phyloP scores from a whole-genome alignment of 768 basidiomycete species.

The Gymnopilus junonius region DNA sequence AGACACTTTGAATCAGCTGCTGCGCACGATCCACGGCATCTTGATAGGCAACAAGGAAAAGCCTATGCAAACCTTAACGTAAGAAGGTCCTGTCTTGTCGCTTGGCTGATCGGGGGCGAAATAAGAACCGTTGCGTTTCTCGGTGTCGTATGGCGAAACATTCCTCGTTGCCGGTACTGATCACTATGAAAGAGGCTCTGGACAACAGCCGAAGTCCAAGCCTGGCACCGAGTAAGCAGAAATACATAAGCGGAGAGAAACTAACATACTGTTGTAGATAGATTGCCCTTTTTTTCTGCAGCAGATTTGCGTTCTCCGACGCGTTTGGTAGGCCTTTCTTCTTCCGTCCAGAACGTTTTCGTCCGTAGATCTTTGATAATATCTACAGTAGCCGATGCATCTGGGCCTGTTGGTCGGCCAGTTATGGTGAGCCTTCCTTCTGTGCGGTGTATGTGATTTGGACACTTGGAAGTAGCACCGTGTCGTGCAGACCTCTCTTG shows the following conservation, averaged over 20 bases:
- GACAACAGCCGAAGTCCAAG: conserved; percentile 8
- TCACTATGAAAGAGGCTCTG: conserved; percentile 7
- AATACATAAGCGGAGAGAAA: background rate
- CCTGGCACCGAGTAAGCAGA: background rate
- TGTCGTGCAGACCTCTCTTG: background rate
- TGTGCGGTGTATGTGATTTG: no score
- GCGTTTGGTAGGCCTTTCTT: background rate
- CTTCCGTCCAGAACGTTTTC: background rate
- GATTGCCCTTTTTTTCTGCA: background rate
- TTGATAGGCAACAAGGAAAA: background rate
- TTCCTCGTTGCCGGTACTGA: conserved; percentile 12
- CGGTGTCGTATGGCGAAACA: conserved; percentile 13
- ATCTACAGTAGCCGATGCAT: no score
- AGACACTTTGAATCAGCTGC: background rate
- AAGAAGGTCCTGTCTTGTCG: background rate
- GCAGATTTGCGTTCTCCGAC: background rate
- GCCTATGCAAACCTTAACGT: background rate
- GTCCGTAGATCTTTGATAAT: no score
- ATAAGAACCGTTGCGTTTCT: conserved; percentile 10
- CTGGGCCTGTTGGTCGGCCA: no score
- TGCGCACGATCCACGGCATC: background rate
- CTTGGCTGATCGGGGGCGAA: conserved; percentile 4
- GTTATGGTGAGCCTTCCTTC: no score
- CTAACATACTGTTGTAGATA: background rate
- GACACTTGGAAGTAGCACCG: background rate